phyloP scores from a whole-genome alignment of 225 moss, liverwort and hornwort species.

The Marchantia polymorpha region DNA sequence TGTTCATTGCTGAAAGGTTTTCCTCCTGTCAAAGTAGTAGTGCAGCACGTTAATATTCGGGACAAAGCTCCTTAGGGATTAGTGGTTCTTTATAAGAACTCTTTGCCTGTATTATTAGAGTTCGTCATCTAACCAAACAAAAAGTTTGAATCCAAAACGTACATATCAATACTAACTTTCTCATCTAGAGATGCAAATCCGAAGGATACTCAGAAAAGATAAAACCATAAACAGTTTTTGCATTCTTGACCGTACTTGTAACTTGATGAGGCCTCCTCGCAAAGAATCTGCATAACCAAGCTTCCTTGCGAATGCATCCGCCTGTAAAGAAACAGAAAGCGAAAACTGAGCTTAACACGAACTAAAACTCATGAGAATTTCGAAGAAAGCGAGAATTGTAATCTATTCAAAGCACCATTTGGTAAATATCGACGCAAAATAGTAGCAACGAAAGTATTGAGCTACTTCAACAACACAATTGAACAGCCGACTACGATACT shows the following conservation, averaged over 20 bases:
- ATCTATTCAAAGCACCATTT: background rate
- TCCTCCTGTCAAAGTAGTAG: conserved; percentile 61
- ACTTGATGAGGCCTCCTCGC: conserved; percentile 89
- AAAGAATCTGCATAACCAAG: conserved; percentile 65
- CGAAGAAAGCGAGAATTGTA: background rate
- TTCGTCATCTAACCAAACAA: too few species aligned
- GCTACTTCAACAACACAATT: too few species aligned
- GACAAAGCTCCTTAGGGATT: background rate
- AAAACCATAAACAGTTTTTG: background rate
- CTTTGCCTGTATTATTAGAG: too few species aligned
- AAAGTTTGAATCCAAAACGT: too few species aligned
- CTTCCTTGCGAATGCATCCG: conserved; percentile 84
- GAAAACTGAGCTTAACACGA: background rate
- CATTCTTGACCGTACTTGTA: conserved; percentile 50
- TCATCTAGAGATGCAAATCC: too few species aligned
- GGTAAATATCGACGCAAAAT: background rate
- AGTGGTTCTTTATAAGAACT: too few species aligned
- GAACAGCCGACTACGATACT: too few species aligned
- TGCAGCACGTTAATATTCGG: background rate
- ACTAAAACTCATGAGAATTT: background rate
- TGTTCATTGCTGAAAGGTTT: conserved; percentile 96
- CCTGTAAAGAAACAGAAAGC: conserved; percentile 35
- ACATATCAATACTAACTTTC: too few species aligned
- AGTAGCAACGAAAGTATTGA: too few species aligned
- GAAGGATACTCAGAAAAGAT: too few species aligned